These are phyloP conservation scores for Panellus pusillus DNA, from an alignment of 768 basidiomycete genomes.

Conservation along the genomic window DNA sequence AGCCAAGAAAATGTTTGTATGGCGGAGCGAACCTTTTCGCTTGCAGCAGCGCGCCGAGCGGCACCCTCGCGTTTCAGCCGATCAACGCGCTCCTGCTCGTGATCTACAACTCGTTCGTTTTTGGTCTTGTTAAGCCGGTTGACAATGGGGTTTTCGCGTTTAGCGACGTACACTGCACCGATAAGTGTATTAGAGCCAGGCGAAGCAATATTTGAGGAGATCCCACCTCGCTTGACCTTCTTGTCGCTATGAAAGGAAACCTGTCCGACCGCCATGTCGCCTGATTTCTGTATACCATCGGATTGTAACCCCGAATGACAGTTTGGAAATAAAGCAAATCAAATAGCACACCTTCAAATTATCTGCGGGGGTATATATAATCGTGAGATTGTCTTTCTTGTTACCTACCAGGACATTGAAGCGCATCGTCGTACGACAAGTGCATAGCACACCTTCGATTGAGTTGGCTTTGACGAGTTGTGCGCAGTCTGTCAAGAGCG, in stretches of 20 bases:
- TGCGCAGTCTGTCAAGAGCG: slow-evolving; percentile 79
- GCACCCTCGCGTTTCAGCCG: slow-evolving; percentile 77
- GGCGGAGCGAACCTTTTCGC: slow-evolving; percentile 55
- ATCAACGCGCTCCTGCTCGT: slow-evolving; percentile 85
- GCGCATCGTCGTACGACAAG: not conserved
- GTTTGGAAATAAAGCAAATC: not conserved
- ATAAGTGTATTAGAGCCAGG: not conserved
- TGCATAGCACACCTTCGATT: slow-evolving; percentile 70
- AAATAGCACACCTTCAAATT: slow-evolving; percentile 76
- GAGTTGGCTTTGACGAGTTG: slow-evolving; percentile 98
- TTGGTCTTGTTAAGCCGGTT: slow-evolving; percentile 96
- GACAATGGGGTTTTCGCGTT: slow-evolving; percentile 85
- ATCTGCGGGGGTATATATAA: slow-evolving; percentile 91
- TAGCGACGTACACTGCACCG: slow-evolving; percentile 65
- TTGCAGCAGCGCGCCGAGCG: slow-evolving; percentile 57
- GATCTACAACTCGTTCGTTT: slow-evolving; percentile 78
- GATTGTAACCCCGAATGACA: not conserved
- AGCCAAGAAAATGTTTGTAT: no score
- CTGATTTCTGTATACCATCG: slow-evolving; percentile 71
- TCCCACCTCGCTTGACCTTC: slow-evolving; percentile 75
- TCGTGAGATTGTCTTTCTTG: slow-evolving; percentile 89
- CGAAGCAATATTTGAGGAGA: not conserved
- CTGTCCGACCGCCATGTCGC: slow-evolving; percentile 96
- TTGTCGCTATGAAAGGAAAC: slow-evolving; percentile 95
- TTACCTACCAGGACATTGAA: slow-evolving; percentile 61